Conservation (phyloP, 805 yeast species). For the Pichia phayaonensis region DNA sequence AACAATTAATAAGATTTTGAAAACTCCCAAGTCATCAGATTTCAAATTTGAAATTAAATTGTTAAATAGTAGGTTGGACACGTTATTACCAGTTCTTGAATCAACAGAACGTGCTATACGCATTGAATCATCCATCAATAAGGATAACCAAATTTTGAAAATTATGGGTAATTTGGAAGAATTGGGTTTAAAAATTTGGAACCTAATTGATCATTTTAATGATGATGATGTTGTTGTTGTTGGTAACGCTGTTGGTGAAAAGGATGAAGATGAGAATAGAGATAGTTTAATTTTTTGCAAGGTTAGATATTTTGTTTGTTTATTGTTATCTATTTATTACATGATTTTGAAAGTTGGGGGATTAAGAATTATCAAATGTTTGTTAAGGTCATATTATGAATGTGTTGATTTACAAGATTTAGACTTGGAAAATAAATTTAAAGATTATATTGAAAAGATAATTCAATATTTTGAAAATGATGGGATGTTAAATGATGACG, state of each 20-base stretch:
- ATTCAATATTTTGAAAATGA: constrained; percentile 19
- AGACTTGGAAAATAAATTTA: constrained; percentile 17
- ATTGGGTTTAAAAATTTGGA: constrained; percentile 27
- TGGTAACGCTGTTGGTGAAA: too few relatives aligned
- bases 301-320: constrained; percentile 25
- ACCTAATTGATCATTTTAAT: constrained; percentile 18
- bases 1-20: constrained; percentile 5
- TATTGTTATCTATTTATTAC: constrained; percentile 28
- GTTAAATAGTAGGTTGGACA: constrained; percentile 11
- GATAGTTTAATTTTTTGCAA: background rate
- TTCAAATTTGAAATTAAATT: constrained; percentile 14
- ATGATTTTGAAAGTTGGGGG: constrained; percentile 17
- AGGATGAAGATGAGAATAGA: constrained; percentile 9
- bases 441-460: constrained; percentile 25
- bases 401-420: constrained; percentile 22
- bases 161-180: background rate
- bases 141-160: background rate
- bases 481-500: background rate
- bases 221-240: constrained; percentile 16
- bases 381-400: constrained; percentile 23
- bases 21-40: constrained; percentile 7
- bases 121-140: background rate
- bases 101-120: constrained; percentile 12
- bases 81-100: constrained; percentile 12
- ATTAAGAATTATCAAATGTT: constrained; percentile 25